These are phyloP conservation scores for Lasiosphaeria miniovina DNA, from an alignment of 495 filamentous ascomycete species.

Conservation along the genomic window DNA sequence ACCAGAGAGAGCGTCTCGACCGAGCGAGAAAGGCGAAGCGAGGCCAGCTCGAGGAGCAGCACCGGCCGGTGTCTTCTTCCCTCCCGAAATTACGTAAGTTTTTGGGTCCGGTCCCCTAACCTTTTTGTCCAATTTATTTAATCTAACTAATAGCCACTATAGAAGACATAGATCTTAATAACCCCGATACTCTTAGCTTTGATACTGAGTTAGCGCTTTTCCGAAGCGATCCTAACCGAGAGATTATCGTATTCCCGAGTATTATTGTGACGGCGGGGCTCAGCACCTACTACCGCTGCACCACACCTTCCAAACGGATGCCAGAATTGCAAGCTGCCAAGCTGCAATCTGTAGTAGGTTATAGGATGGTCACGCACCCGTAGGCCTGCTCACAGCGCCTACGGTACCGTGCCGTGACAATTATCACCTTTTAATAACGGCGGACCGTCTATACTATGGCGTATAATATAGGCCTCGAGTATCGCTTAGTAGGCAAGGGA, in stretches of 20 bases:
- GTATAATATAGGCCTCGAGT: conserved; percentile 89
- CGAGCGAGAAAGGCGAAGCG: conserved; percentile 94
- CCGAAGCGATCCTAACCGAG: conserved; percentile 71
- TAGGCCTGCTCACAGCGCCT: too few species aligned
- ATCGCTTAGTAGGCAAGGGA: conserved; percentile 81
- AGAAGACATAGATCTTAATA: conserved; percentile 84
- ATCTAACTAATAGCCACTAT: conserved; percentile 19
- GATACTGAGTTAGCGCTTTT: conserved; percentile 88
- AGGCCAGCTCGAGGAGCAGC: conserved; percentile 95
- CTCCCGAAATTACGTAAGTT: conserved; percentile 39
- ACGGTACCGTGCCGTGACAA: too few species aligned
- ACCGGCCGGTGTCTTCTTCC: conserved; percentile 54
- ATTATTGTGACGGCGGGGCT: too few species aligned
- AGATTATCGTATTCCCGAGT: conserved; percentile 77
- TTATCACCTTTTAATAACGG: conserved; percentile 76
- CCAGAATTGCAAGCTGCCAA: too few species aligned
- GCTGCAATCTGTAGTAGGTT: too few species aligned
- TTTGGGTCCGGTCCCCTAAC: neutral
- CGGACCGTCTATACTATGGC: conserved; percentile 89
- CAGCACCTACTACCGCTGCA: too few species aligned
- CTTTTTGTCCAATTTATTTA: conserved; percentile 29
- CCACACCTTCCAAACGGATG: too few species aligned
- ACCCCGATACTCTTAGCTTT: conserved; percentile 79
- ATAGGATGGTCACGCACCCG: too few species aligned
- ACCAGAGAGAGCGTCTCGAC: conserved; percentile 93